Evolutionary conservation across 208 protist species (phyloP).

Genomic region (Strigomonas culicis): DNA sequence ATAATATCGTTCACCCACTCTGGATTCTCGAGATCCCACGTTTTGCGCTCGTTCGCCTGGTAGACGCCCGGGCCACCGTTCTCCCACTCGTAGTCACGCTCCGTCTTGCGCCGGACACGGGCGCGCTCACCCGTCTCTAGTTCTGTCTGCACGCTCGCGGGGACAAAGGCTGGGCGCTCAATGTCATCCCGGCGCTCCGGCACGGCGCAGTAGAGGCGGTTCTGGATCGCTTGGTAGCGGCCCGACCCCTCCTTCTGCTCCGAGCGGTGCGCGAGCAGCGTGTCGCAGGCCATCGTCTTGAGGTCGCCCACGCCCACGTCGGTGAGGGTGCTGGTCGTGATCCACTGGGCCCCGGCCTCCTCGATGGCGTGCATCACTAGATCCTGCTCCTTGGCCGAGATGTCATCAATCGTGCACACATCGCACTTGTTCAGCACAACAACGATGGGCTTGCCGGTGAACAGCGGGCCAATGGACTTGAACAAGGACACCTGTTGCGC

Average conservation of each 20-base stretch:
- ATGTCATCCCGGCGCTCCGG: constrained; percentile 90
- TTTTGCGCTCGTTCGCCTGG: constrained; percentile 82
- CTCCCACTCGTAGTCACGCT: constrained; percentile 91
- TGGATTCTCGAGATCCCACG: constrained; percentile 90
- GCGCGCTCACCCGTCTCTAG: constrained; percentile 25
- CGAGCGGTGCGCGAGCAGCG: constrained; percentile 93
- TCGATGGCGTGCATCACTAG: constrained; percentile 85
- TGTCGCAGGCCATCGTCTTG: constrained; percentile 94
- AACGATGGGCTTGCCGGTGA: constrained; percentile 99
- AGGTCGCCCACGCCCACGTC: constrained; percentile 93
- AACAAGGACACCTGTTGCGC: constrained; percentile 98
- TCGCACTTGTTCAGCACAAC: constrained; percentile 99
- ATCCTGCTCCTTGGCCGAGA: constrained; percentile 80
- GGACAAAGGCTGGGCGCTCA: constrained; percentile 70
- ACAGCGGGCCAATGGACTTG: constrained; percentile 98
- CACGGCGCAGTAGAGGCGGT: constrained; percentile 88
- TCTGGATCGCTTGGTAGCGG: constrained; percentile 88
- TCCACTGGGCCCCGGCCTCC: constrained; percentile 80
- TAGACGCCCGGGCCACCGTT: constrained; percentile 94
- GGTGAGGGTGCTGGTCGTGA: constrained; percentile 95
- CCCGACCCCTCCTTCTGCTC: constrained; percentile 94
- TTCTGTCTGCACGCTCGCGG: constrained; percentile 60
- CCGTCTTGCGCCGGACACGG: constrained; percentile 68
- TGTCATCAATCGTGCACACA: constrained; percentile 89
- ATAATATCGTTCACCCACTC: constrained; percentile 98